phyloP scores from a whole-genome alignment of 305 asterid species.

The Fraxinus paxiana region DNA sequence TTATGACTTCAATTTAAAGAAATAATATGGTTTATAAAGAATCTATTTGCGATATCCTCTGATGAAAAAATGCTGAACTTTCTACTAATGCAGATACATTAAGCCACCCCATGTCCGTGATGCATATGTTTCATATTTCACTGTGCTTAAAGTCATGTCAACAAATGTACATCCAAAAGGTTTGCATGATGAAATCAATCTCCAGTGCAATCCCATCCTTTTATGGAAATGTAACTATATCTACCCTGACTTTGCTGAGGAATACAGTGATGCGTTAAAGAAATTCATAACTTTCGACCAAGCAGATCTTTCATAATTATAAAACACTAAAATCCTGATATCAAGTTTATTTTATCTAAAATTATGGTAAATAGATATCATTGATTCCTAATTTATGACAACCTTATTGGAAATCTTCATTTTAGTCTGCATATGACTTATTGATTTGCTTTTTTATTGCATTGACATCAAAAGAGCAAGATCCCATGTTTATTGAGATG shows the following conservation, averaged over 20 bases:
- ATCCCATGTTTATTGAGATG: slow-evolving; percentile 10
- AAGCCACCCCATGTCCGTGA: not conserved
- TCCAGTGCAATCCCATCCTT: slow-evolving; percentile 6
- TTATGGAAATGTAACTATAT: slow-evolving; percentile 13
- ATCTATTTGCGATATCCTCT: not conserved
- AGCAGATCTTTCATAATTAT: slow-evolving; percentile 4
- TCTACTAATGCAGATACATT: not conserved
- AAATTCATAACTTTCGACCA: not conserved
- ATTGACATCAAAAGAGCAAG: slow-evolving; percentile 6
- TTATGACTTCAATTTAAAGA: not conserved
- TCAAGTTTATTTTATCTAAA: slow-evolving; percentile 12
- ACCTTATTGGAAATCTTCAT: slow-evolving; percentile 7
- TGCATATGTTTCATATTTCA: not conserved
- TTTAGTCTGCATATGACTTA: not conserved
- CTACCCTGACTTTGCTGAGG: not conserved
- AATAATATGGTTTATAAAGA: not conserved
- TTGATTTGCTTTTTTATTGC: not conserved
- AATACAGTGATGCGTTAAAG: not conserved
- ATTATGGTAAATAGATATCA: slow-evolving; percentile 8
- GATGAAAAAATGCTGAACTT: not conserved
- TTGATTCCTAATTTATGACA: not conserved
- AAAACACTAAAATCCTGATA: slow-evolving; percentile 13
- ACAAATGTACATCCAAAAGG: slow-evolving; percentile 8
- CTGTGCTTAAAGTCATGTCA: slow-evolving; percentile 12
- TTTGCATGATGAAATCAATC: not conserved